phyloP scores from a whole-genome alignment of 768 basidiomycete species.

The Leccinum ochraceum region DNA sequence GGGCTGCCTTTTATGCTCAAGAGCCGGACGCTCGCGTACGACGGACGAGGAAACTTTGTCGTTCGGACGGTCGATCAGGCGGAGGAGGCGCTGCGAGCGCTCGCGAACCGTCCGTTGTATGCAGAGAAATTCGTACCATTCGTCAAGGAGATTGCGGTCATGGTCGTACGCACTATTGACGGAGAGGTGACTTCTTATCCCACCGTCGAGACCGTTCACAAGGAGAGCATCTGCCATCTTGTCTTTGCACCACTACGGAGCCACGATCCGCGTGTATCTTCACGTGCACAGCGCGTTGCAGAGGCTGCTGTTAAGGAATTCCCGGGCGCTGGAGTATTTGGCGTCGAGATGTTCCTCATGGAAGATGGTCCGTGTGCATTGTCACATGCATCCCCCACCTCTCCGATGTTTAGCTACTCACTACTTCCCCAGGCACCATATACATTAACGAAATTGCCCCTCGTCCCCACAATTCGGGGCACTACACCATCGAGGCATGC shows the following conservation, averaged over 20 bases:
- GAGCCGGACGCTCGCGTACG: conserved; percentile 92
- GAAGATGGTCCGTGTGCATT: conserved; percentile 60
- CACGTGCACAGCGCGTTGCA: conserved; percentile 69
- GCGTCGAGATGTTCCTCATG: conserved; percentile 98
- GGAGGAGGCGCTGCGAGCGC: conserved; percentile 49
- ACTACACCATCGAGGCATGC: conserved; percentile 98
- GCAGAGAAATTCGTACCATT: conserved; percentile 95
- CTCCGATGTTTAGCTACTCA: background rate
- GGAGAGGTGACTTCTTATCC: conserved; percentile 86
- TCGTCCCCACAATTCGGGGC: conserved; percentile 97
- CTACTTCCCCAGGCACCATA: conserved; percentile 55
- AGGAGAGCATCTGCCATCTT: conserved; percentile 90
- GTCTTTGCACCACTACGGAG: conserved; percentile 86
- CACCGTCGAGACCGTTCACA: conserved; percentile 92
- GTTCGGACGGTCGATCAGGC: conserved; percentile 56
- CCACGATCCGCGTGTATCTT: conserved; percentile 51
- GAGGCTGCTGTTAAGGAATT: conserved; percentile 79
- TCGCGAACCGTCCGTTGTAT: conserved; percentile 76
- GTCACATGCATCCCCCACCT: background rate
- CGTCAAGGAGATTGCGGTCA: conserved; percentile 88
- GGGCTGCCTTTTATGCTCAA: conserved; percentile 96
- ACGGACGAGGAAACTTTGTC: conserved; percentile 91
- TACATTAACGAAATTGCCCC: conserved; percentile 97
- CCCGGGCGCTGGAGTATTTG: conserved; percentile 91
- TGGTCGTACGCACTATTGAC: conserved; percentile 82